phyloP scores from a whole-genome alignment of 345 rosid genomes.

The Salix caprea region DNA sequence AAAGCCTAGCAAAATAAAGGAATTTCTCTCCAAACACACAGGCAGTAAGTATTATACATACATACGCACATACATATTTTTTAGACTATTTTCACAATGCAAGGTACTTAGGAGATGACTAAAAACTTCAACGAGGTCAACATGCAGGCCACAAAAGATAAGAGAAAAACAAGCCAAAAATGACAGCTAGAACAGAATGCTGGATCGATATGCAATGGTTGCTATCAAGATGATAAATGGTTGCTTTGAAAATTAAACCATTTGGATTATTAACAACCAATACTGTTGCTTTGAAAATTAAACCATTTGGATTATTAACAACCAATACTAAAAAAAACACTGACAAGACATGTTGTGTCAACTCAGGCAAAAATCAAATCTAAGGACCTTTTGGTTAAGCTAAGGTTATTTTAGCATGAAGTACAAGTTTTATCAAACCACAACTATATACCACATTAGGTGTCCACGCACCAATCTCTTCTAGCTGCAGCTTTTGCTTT shows the following conservation, averaged over 20 bases:
- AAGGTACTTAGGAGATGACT: background rate
- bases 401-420: background rate
- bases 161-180: background rate
- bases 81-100: background rate
- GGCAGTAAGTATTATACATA: background rate
- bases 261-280: background rate
- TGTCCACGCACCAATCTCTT: background rate
- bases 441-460: background rate
- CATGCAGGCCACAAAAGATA: background rate
- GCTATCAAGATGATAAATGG: background rate
- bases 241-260: background rate
- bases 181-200: background rate
- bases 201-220: background rate
- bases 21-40: background rate
- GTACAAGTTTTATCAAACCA: slow-evolving; percentile 1
- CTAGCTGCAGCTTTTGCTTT: background rate
- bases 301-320: background rate
- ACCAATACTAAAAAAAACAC: background rate
- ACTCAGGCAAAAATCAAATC: background rate
- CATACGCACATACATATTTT: background rate
- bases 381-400: background rate
- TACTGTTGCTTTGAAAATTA: background rate
- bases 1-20: background rate
- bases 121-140: background rate
- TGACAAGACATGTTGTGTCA: background rate